Base-by-base conservation (phyloP, 2,329 filamentous ascomycete species). In the Cercospora zeae-maydis region DNA sequence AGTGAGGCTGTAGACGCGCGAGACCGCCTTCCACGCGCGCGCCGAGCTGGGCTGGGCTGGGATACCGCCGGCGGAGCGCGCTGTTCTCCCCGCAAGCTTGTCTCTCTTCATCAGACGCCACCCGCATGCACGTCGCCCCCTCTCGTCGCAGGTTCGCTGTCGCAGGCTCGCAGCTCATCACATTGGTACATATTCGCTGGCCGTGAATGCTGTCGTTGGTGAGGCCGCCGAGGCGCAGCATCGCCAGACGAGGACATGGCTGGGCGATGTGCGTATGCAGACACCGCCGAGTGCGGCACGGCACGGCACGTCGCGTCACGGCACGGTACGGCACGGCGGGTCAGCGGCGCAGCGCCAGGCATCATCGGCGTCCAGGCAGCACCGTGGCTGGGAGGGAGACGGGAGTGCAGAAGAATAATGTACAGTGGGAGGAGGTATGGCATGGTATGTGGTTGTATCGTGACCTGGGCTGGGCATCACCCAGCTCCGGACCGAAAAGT, bases 1-100 rank as follows among this genome's bases (percentile, higher is more conserved):
- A n/a, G 60, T 63, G 62, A 63, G 62, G 62, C 58, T 60, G 62
- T 47, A 6, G 24, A 33, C 27, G 27, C 39, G 37, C 47, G 37
- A 58, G 60, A 57, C 61, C 47, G 61, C 56, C 61, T 33, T 36
- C 30, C 34, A 55, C 52, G 33, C 53, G 33, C 33, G 24, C 33
- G 19, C 39, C 21, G 21, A 42, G 24, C 24, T 27, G 55, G 27
- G 19, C 39, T 19, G 21, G 30, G 24, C 24, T 27, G 55, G 27
- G 55, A 42, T 53, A 45, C 37, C 27, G 16, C 21, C 55, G 55
- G 55, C 14, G 33, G 19, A 56, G 53, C 53, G 34, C 33, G 34
- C 33, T 56, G 16, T 7, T 42, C 33, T 56, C 34, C 33, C 42
- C 24, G 24, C 24, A 27, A 27, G 24, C 24, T 27, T 6, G 24